Conservation (phyloP, 1,284 basidiomycete genomes). For the Rhodotorula glutinis region DNA sequence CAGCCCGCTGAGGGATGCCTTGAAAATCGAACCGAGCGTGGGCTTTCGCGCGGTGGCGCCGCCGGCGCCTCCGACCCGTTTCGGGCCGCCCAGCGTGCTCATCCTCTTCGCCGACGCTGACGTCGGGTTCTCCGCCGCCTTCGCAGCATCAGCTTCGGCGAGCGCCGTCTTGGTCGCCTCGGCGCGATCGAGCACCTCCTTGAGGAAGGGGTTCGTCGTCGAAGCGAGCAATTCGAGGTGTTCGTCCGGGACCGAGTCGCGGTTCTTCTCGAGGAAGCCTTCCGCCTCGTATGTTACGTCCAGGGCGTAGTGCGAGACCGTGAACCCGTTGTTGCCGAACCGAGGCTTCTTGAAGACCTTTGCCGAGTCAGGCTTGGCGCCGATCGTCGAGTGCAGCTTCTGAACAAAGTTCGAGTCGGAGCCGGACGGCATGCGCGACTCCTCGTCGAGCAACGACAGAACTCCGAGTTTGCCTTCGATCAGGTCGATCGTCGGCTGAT, state of each 20-base stretch:
- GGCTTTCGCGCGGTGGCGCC: constrained; percentile 79
- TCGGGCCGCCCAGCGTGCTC: constrained; percentile 63
- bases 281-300: constrained; percentile 98
- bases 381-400: constrained; percentile 84
- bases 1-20: constrained; percentile 83
- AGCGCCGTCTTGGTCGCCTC: constrained; percentile 60
- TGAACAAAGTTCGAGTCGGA: constrained; percentile 90
- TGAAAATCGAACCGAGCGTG: constrained; percentile 98
- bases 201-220: constrained; percentile 88
- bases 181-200: constrained; percentile 88
- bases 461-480: constrained; percentile 98
- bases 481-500: constrained; percentile 97
- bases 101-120: constrained; percentile 55
- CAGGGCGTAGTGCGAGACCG: constrained; percentile 95
- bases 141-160: constrained; percentile 37
- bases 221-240: constrained; percentile 80
- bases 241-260: constrained; percentile 98
- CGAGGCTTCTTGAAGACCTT: constrained; percentile 95
- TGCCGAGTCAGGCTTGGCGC: constrained; percentile 74
- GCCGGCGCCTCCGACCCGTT: constrained; percentile 18
- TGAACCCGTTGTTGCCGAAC: constrained; percentile 95
- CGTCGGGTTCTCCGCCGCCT: constrained; percentile 17
- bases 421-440: constrained; percentile 92
- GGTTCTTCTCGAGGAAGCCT: constrained; percentile 97
- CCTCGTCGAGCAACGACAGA: constrained; percentile 91